Conservation (phyloP, 306 rosid genomes). For the Fagus crenata region DNA sequence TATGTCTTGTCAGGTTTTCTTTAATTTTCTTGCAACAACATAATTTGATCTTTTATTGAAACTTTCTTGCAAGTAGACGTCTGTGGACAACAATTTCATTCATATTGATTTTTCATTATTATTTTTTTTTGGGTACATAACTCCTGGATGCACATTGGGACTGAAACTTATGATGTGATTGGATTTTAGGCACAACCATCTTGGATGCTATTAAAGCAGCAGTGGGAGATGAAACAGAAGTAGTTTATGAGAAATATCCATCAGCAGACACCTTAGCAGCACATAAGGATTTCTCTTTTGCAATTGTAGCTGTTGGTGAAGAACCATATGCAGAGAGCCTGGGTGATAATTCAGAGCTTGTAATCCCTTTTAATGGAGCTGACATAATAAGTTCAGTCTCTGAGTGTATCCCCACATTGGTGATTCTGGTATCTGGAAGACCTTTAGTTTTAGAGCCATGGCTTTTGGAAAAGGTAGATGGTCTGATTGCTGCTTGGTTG, state of each 20-base stretch:
- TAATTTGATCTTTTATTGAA: not conserved
- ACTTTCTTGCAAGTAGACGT: not conserved
- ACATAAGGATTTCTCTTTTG: constrained; percentile 42
- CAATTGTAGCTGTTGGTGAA: constrained; percentile 55
- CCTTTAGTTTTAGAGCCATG: constrained; percentile 44
- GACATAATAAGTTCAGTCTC: constrained; percentile 39
- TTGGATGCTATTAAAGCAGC: constrained; percentile 50
- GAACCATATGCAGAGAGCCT: constrained; percentile 47
- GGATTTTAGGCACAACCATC: constrained; percentile 46
- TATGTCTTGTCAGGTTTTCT: too few relatives aligned
- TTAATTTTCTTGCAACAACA: too few relatives aligned
- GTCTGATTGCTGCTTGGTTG: constrained; percentile 56
- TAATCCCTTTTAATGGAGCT: constrained; percentile 40
- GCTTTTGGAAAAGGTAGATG: constrained; percentile 38
- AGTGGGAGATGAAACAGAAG: constrained; percentile 40
- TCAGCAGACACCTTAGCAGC: constrained; percentile 42
- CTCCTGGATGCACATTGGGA: constrained; percentile 12
- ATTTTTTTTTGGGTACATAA: too few relatives aligned
- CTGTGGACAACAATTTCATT: not conserved
- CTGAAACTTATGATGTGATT: not conserved
- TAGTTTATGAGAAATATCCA: constrained; percentile 40
- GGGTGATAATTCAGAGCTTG: constrained; percentile 39
- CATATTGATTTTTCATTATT: not conserved
- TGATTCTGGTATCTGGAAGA: constrained; percentile 52
- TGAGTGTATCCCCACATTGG: constrained; percentile 45